Conservation (phyloP, 2,329 filamentous ascomycete species). For the Aspergillus sp. region DNA sequence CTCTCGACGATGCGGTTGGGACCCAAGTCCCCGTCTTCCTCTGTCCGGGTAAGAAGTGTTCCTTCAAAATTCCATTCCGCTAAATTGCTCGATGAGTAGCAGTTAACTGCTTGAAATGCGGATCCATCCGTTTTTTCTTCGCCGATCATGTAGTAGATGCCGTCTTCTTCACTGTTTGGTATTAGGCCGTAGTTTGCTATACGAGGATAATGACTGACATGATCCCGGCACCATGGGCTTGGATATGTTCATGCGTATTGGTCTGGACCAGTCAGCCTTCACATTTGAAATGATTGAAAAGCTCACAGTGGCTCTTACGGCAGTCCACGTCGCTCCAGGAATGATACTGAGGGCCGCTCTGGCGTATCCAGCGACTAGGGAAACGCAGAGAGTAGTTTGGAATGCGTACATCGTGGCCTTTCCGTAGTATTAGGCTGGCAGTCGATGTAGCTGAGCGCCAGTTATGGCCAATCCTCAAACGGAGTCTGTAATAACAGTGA, state of each 20-base stretch:
- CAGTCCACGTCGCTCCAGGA: constrained; percentile 50
- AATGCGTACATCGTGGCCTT: not conserved
- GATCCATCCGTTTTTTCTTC: constrained; percentile 68
- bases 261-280: not conserved
- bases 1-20: constrained; percentile 64
- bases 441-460: too few relatives aligned
- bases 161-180: constrained; percentile 51
- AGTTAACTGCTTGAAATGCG: constrained; percentile 65
- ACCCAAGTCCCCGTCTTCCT: constrained; percentile 57
- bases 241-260: constrained; percentile 56
- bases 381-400: not conserved
- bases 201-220: constrained; percentile 8
- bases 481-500: too few relatives aligned
- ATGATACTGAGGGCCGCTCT: constrained; percentile 13
- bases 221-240: constrained; percentile 63
- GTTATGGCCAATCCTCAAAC: too few relatives aligned
- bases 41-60: constrained; percentile 54
- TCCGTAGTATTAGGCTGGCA: too few relatives aligned
- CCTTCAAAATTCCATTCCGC: constrained; percentile 65
- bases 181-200: not conserved
- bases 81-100: constrained; percentile 58
- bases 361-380: not conserved
- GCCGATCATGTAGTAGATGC: constrained; percentile 66
- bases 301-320: constrained; percentile 9
- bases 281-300: not conserved